Percentiles rank a stretch among this genome's conserved stretches.
Conservation (phyloP, 2,329 filamentous ascomycete genomes). For the Tricladium varicosporioides region DNA sequence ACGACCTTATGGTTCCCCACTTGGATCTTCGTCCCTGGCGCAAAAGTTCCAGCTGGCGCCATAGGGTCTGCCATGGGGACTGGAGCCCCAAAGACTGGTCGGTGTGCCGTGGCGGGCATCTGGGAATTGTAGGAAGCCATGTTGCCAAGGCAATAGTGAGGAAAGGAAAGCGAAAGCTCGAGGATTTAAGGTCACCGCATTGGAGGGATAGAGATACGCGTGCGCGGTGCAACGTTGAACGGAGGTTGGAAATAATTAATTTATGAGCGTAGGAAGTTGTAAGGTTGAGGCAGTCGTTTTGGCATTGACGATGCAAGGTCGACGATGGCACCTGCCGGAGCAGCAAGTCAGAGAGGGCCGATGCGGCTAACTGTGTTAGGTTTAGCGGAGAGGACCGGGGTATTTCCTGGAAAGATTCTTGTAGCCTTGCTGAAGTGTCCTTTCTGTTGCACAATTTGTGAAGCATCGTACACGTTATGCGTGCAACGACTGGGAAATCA, state of each 20-base stretch:
- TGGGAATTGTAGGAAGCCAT: conserved; percentile 44
- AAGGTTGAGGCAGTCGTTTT: too few relatives aligned
- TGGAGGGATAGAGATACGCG: conserved; percentile 12
- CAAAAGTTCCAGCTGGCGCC: conserved; percentile 80
- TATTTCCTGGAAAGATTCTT: too few relatives aligned
- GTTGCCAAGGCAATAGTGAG: conserved; percentile 20
- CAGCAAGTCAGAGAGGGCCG: too few relatives aligned
- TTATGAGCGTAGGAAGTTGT: too few relatives aligned
- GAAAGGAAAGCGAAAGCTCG: conserved; percentile 16
- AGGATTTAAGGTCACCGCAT: conserved; percentile 31
- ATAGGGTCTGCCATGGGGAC: conserved; percentile 40
- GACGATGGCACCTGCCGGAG: too few relatives aligned
- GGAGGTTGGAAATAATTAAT: conserved; percentile 3
- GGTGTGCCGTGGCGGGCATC: conserved; percentile 38
- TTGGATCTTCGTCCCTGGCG: conserved; percentile 93
- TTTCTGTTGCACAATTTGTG: too few relatives aligned
- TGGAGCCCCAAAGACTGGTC: conserved; percentile 45
- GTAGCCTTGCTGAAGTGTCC: too few relatives aligned
- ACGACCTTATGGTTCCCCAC: conserved; percentile 89
- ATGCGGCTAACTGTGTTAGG: too few relatives aligned
- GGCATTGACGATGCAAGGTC: too few relatives aligned
- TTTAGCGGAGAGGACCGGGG: too few relatives aligned
- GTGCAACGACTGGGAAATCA: too few relatives aligned
- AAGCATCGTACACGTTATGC: too few relatives aligned
- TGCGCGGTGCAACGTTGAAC: conserved; percentile 4